Conservation (phyloP, 108 stramenopile species). For the Nannochloropsis granulata region DNA sequence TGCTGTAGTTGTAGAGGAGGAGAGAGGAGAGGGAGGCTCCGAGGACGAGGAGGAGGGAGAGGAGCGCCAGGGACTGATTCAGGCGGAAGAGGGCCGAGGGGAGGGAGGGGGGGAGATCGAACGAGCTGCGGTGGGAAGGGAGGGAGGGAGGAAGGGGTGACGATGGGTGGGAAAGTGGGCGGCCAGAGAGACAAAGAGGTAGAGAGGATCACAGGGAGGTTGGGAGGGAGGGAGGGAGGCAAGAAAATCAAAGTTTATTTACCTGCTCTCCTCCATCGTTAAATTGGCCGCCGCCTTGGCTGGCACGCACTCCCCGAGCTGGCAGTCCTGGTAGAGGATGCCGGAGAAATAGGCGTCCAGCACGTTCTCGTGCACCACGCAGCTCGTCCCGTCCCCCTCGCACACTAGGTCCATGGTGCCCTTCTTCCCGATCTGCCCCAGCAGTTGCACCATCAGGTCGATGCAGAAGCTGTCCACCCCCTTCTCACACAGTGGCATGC, state of each 20-base stretch:
- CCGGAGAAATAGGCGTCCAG: background rate
- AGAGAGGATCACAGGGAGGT: too few relatives aligned
- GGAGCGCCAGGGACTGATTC: background rate
- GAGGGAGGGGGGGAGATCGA: background rate
- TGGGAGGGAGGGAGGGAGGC: too few relatives aligned
- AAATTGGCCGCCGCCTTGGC: background rate
- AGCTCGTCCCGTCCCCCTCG: background rate
- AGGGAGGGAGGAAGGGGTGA: background rate
- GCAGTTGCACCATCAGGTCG: background rate
- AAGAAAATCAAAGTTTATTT: too few relatives aligned
- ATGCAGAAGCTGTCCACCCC: background rate
- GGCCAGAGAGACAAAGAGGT: too few relatives aligned
- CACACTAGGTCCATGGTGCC: background rate
- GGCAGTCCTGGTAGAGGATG: conserved; percentile 11
- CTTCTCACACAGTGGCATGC: background rate
- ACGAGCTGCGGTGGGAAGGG: background rate
- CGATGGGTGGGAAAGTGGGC: background rate
- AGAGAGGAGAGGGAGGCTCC: background rate
- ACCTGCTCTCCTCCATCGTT: too few relatives aligned
- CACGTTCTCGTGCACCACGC: background rate
- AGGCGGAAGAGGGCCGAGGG: background rate
- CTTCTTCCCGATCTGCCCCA: background rate
- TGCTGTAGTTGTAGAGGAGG: background rate
- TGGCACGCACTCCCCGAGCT: conserved; percentile 9
- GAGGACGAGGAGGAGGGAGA: background rate